Evolutionary conservation across 306 rosid genomes (phyloP), one percentile per base, ranked within the genome.

Genomic region (Trifolium fragiferum): DNA sequence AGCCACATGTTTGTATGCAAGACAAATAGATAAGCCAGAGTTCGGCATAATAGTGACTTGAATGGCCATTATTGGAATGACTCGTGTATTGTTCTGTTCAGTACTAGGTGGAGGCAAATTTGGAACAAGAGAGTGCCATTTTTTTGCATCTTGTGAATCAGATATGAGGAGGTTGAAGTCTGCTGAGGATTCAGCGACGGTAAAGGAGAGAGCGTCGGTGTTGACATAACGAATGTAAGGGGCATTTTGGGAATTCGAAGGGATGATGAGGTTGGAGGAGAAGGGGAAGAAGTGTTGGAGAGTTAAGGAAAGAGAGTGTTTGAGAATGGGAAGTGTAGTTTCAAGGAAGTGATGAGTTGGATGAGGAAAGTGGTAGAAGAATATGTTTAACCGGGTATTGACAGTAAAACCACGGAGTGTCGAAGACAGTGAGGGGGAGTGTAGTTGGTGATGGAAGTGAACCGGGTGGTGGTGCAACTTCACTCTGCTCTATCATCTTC

Each of bases 211-310:
- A 1, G 73, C 69, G 73, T 77, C 58, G 0, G 65, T 70, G 0
- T 30, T 9, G 0, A 61, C 25, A 35, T 81, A 81, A 10, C 59
- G 81, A 11, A 84, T 32, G 78, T 50, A 66, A 47, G 82, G 78
- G 11, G 21, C 10, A n/a, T 6, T 3, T 2, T 40, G 14, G 4
- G 70, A 80, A 3, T 70, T 43, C 14, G 79, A 73, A 51, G 81
- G 85, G 6, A 20, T 30, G 0, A 84, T 37, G 46, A 81, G 81
- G 15, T 69, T 78, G 41, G 69, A 23, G 4, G 73, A 21, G 0
- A 74, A 74, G 9, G 83, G 87, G 74, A 84, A 81, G 83, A 84
- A 81, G 66, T 70, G 81, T 74, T 78, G 83, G 43, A 84, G 83
- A 2, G 81, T 33, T 68, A 84, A 40, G 60, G 85, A 84, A 19